Conservation (phyloP, 2,329 filamentous ascomycete genomes). For the Xylaria sp. region DNA sequence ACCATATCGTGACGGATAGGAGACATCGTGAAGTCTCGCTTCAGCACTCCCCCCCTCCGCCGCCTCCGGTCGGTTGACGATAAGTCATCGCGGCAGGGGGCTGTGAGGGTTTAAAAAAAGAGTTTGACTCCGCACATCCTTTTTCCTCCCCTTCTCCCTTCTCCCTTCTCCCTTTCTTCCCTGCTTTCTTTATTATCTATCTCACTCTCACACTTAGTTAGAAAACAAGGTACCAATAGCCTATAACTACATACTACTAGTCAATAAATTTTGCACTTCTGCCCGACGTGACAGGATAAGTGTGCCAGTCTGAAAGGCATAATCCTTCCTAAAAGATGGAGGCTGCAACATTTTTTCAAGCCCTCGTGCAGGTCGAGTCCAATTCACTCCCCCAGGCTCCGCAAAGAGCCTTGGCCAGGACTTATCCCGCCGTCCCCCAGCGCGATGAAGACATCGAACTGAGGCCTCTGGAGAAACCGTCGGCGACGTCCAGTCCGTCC, state of each 20-base stretch:
- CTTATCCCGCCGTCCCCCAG: constrained; percentile 53
- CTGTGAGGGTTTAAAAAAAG: constrained; percentile 7
- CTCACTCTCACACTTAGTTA: constrained; percentile 8
- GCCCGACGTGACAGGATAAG: constrained; percentile 1
- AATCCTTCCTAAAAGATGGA: constrained; percentile 22
- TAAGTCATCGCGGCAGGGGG: constrained; percentile 7
- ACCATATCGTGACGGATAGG: neutral
- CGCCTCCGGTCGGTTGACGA: constrained; percentile 19
- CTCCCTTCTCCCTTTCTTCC: neutral
- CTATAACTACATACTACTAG: constrained; percentile 14
- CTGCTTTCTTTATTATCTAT: neutral
- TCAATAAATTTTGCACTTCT: constrained; percentile 16
- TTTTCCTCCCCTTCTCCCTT: neutral
- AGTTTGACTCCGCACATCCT: constrained; percentile 8
- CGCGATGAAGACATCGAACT: constrained; percentile 42
- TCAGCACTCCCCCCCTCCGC: neutral
- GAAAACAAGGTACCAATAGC: constrained; percentile 3
- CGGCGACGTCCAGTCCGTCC: constrained; percentile 30
- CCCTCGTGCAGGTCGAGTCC: constrained; percentile 46
- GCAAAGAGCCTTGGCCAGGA: constrained; percentile 52
- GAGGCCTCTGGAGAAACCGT: constrained; percentile 25
- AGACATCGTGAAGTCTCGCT: constrained; percentile 28
- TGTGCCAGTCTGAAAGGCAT: neutral
- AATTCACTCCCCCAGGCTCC: constrained; percentile 49
- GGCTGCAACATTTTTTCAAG: constrained; percentile 39